Conservation (phyloP, 768 basidiomycete genomes). For the Collybiopsis confluens region DNA sequence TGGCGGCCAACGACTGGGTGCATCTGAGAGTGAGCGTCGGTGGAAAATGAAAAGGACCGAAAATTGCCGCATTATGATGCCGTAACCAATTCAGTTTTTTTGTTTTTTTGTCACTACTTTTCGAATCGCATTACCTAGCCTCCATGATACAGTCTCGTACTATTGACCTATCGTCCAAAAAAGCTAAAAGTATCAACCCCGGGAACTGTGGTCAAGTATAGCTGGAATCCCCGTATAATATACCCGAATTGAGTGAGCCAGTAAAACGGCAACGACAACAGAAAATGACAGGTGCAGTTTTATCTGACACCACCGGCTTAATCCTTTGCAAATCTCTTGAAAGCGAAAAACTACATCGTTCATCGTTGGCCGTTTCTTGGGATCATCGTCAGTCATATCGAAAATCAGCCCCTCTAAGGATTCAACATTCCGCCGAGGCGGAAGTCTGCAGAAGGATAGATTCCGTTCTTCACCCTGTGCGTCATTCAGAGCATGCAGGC, state of each 20-base stretch:
- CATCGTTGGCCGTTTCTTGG: conserved; percentile 27
- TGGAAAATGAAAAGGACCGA: neutral
- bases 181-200: no score
- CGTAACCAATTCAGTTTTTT: no score
- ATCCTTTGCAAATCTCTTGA: conserved; percentile 10
- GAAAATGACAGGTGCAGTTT: neutral
- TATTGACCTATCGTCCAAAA: no score
- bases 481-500: no score
- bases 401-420: conserved; percentile 29
- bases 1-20: conserved; percentile 34
- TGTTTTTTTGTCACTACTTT: no score
- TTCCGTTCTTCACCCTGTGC: no score
- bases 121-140: no score
- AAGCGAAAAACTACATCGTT: conserved; percentile 25
- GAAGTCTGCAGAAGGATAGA: neutral
- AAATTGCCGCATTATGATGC: no score
- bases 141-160: no score
- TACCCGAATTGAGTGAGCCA: neutral
- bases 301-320: conserved; percentile 13
- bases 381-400: conserved; percentile 31
- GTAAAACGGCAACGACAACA: neutral
- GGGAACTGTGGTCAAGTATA: no score
- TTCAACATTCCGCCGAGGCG: conserved; percentile 1
- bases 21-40: no score
- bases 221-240: neutral